Percentiles rank a stretch among this genome's conserved stretches.
Conservation (phyloP, 2,329 filamentous ascomycete species). For the Nothophoma quercina region DNA sequence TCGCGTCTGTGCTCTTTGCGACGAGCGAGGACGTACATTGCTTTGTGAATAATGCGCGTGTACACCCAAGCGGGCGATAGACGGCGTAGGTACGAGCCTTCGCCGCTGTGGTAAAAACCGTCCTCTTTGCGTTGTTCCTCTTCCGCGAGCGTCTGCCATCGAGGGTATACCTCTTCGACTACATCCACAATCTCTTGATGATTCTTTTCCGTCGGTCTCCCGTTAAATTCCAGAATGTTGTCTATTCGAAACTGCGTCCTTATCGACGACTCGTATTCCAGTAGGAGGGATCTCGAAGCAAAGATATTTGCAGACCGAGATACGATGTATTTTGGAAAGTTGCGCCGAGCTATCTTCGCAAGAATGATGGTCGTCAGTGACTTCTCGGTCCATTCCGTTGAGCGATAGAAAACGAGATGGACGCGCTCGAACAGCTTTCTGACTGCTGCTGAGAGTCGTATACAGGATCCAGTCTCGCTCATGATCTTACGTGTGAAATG, state of each 20-base stretch:
- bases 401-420: conserved; percentile 94
- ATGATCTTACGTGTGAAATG: conserved; percentile 82
- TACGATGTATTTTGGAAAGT: conserved; percentile 90
- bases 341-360: conserved; percentile 84
- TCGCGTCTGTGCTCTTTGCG: conserved; percentile 83
- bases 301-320: conserved; percentile 92
- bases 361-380: conserved; percentile 94
- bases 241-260: conserved; percentile 84
- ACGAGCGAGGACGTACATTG: conserved; percentile 77
- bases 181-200: conserved; percentile 73
- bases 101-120: conserved; percentile 77
- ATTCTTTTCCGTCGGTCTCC: conserved; percentile 69
- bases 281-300: conserved; percentile 71
- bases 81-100: conserved; percentile 86
- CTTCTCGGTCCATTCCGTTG: conserved; percentile 96
- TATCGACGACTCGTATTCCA: conserved; percentile 90
- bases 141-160: conserved; percentile 77
- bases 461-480: conserved; percentile 79
- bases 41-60: conserved; percentile 91
- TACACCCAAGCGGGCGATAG: conserved; percentile 94
- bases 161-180: conserved; percentile 76
- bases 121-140: conserved; percentile 83
- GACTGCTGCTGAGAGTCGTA: conserved; percentile 75
- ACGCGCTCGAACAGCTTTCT: conserved; percentile 91
- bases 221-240: conserved; percentile 79